Conservation (phyloP, 306 rosid genomes). For the Cucumis cinereus region DNA sequence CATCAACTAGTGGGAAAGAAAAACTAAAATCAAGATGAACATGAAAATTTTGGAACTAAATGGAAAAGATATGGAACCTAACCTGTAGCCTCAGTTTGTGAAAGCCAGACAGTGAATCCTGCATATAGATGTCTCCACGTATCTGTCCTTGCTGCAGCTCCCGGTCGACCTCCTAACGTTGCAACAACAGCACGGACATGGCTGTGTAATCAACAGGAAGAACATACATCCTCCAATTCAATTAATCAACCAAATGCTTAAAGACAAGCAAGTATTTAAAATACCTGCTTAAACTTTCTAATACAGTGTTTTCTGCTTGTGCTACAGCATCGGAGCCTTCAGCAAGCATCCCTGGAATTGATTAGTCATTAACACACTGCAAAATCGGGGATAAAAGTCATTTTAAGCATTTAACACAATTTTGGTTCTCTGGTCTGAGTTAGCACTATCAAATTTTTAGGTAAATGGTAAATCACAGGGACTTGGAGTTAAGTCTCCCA, state of each 20-base stretch:
- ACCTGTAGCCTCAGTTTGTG: conserved; percentile 74
- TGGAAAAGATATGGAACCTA: neutral
- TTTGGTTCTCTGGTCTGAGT: neutral
- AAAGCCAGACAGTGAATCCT: conserved; percentile 85
- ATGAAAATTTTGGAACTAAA: conserved; percentile 5
- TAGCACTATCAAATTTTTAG: neutral
- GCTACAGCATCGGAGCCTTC: conserved; percentile 70
- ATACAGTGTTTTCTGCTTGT: conserved; percentile 58
- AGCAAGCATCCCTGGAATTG: conserved; percentile 60
- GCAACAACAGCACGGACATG: conserved; percentile 68
- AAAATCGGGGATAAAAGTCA: conserved; percentile 23
- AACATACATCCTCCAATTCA: neutral
- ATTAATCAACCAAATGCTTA: neutral
- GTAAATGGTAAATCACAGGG: neutral
- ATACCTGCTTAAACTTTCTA: conserved; percentile 88
- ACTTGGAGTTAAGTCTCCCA: neutral
- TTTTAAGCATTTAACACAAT: neutral
- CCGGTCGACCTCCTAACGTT: conserved; percentile 65
- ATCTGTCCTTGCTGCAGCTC: conserved; percentile 51
- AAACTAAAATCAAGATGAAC: neutral
- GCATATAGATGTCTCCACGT: conserved; percentile 79
- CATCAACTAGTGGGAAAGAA: neutral
- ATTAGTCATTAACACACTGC: conserved; percentile 27
- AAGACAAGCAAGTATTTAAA: conserved; percentile 10
- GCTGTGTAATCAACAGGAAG: conserved; percentile 27